Conservation (phyloP, 306 rosid genomes). For the Lathyrus sativus region DNA sequence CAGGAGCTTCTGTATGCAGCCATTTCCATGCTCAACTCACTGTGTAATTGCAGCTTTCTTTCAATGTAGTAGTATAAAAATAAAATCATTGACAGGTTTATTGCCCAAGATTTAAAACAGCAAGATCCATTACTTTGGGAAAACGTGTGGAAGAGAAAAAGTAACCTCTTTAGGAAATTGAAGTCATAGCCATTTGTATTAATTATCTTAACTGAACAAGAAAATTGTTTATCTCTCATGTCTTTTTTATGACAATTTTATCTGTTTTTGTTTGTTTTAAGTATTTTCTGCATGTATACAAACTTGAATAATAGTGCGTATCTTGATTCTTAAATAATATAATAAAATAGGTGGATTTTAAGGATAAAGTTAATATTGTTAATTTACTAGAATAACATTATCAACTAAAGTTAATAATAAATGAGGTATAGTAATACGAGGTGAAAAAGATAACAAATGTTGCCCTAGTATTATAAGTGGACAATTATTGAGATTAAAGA, state of each 20-base stretch:
- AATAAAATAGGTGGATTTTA: too few species aligned
- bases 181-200: conserved; percentile 11
- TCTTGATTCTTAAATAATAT: too few species aligned
- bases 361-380: too few species aligned
- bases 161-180: conserved; percentile 28
- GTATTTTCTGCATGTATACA: not conserved
- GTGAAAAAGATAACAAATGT: too few species aligned
- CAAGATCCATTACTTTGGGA: conserved; percentile 32
- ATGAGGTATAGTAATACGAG: too few species aligned
- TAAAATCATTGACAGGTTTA: conserved; percentile 15
- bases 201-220: not conserved
- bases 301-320: too few species aligned
- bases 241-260: not conserved
- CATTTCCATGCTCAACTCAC: conserved; percentile 36
- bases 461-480: too few species aligned
- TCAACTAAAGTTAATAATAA: too few species aligned
- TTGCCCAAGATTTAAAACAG: conserved; percentile 13
- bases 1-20: conserved; percentile 37
- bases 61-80: conserved; percentile 34
- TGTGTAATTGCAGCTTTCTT: conserved; percentile 49
- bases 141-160: conserved; percentile 42
- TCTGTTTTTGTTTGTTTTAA: not conserved
- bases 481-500: too few species aligned
- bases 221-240: not conserved
- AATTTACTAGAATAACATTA: too few species aligned